Evolutionary conservation across 192 early-diverging fungal genomes (phyloP).

Genomic region (Globomyces pollinis-pini): DNA sequence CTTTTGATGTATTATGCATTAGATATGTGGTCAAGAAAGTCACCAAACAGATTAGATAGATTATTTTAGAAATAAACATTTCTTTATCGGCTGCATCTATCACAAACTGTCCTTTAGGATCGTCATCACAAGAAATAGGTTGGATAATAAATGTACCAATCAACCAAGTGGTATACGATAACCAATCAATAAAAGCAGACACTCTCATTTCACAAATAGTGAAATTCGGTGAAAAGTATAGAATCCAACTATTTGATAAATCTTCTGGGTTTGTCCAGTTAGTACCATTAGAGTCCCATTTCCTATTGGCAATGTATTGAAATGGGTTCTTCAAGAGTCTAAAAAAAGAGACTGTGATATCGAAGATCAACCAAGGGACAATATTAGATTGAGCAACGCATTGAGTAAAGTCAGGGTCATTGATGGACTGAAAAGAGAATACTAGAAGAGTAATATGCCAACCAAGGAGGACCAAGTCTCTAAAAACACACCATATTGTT

Average conservation of each 20-base stretch:
- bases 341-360: not conserved
- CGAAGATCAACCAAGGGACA: constrained; percentile 7
- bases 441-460: not conserved
- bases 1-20: not conserved
- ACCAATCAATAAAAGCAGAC: constrained; percentile 6
- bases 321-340: constrained; percentile 9
- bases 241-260: not conserved
- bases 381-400: not conserved
- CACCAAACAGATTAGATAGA: constrained; percentile 2
- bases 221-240: not conserved
- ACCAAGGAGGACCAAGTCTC: constrained; percentile 1
- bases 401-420: not conserved
- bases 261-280: constrained; percentile 7
- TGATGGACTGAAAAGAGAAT: not conserved
- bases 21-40: not conserved
- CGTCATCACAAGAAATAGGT: not conserved
- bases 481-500: not conserved
- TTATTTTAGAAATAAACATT: not conserved
- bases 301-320: constrained; percentile 9
- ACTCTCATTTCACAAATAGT: constrained; percentile 4
- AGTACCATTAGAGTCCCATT: not conserved
- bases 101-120: not conserved
- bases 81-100: too few species aligned
- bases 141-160: constrained; percentile 1
- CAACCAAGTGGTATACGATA: constrained; percentile 9